Conservation (phyloP, 257 asterid species). For the Ocimum tenuiflorum region DNA sequence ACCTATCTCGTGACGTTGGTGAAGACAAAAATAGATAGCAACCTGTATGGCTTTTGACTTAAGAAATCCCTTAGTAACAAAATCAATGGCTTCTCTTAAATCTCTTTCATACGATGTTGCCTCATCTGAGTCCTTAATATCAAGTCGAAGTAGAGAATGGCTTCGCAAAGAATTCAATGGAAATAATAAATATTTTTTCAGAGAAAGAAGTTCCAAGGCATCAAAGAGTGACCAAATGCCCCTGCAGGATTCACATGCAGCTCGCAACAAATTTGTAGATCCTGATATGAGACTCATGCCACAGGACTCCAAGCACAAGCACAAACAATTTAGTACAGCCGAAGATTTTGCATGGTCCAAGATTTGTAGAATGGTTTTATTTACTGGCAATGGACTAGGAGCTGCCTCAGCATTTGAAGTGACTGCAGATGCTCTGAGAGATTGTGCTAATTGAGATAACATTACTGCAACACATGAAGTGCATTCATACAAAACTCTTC, state of each 20-base stretch:
- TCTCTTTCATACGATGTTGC: slow-evolving; percentile 33
- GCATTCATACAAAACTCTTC: slow-evolving; percentile 68
- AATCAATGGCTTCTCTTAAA: slow-evolving; percentile 48
- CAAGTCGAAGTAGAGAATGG: slow-evolving; percentile 44
- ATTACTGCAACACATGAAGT: slow-evolving; percentile 76
- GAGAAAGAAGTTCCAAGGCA: slow-evolving; percentile 58
- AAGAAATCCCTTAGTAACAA: slow-evolving; percentile 64
- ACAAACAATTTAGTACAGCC: slow-evolving; percentile 48
- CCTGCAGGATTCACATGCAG: slow-evolving; percentile 92
- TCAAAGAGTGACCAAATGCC: slow-evolving; percentile 77
- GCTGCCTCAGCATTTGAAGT: slow-evolving; percentile 40
- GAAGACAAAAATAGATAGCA: slow-evolving; percentile 80
- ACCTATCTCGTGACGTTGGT: slow-evolving; percentile 73
- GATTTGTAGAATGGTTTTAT: slow-evolving; percentile 49
- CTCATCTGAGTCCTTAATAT: slow-evolving; percentile 46
- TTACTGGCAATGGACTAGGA: slow-evolving; percentile 34
- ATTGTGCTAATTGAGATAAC: slow-evolving; percentile 63
- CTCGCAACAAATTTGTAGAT: slow-evolving; percentile 74
- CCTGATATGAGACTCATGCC: slow-evolving; percentile 85
- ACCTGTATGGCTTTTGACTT: slow-evolving; percentile 85
- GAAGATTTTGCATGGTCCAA: slow-evolving; percentile 69
- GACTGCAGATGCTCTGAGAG: slow-evolving; percentile 53
- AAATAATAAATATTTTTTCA: slow-evolving; percentile 40
- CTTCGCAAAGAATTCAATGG: slow-evolving; percentile 57
- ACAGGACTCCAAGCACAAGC: slow-evolving; percentile 75